These are phyloP conservation scores for Salix suchowensis DNA, from an alignment of 345 rosid species.

Conservation along the genomic window DNA sequence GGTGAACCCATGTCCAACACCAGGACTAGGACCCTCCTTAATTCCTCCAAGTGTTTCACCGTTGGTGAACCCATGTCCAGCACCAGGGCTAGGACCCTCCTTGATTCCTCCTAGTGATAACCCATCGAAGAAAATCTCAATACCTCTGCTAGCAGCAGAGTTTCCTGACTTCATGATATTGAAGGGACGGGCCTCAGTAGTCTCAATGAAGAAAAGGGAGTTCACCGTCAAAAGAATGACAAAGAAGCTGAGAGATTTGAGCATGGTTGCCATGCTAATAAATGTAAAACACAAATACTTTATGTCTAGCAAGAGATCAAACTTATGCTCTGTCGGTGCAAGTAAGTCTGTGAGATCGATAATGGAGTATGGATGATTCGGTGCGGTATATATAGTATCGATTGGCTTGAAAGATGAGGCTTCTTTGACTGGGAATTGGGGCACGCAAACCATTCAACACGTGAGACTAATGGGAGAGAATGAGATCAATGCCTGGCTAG, in stretches of 20 bases:
- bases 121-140: constrained; percentile 34
- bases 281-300: not conserved
- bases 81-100: no score
- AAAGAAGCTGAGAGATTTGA: constrained; percentile 22
- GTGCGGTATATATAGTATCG: not conserved
- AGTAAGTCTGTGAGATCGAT: not conserved
- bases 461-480: not conserved
- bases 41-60: fast-evolving
- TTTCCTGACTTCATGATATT: constrained; percentile 16
- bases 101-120: constrained; percentile 43
- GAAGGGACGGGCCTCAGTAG: constrained; percentile 39
- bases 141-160: constrained; percentile 8
- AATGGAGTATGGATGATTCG: not conserved
- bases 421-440: constrained; percentile 15
- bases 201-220: constrained; percentile 21
- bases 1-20: not conserved
- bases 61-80: no score
- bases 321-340: not conserved
- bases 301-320: not conserved
- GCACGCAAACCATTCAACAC: constrained; percentile 1
- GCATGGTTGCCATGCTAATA: constrained; percentile 17
- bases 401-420: not conserved
- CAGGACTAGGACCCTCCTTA: not conserved
- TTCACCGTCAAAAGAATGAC: constrained; percentile 17
- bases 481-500: not conserved